Base-by-base conservation (phyloP, 2,329 filamentous ascomycete genomes). In the Lecanosticta acicola region DNA sequence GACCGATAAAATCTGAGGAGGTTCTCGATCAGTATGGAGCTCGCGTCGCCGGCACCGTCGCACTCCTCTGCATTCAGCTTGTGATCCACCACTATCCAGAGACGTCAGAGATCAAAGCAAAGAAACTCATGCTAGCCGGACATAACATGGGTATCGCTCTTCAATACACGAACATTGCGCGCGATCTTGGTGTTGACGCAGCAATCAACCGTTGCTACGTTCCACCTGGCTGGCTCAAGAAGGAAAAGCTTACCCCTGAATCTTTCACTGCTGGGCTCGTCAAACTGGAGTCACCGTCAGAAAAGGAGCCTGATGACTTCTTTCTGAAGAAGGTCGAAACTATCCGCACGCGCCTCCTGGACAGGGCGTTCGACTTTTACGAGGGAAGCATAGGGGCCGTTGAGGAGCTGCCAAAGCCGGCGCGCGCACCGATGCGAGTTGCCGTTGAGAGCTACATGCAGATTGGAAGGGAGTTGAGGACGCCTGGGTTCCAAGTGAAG, bases 371-470 rank as follows among this genome's bases (percentile, higher is more conserved):
- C 53, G 62, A 59, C 14, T 71, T 81, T 20, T 85, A 87, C 59
- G 59, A 68, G 3, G 66, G 70, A 8, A 77, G 79, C 2, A 69
- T 74, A 41, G 63, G 59, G 1, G 74, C 77, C 0, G 85, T 89
- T 54, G 74, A 81, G 39, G 66, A 74, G 51, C 67, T 89, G 0
- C 84, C 84, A 0, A 39, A 49, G 0, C 75, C 81, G 56, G 79
- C 78, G 0, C 72, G 79, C 52, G 80, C 77, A 0, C 79, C 81
- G 0, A 79, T 87, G 60, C 71, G 80, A 10, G 82, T 85, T 3
- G 83, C 82, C 1, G 81, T 87, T 0, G 83, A 87, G 63, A 85
- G 81, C 53, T 87, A 87, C 59, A 84, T 87, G 78, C 82, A 85
- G 61, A 87, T 87, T 60, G 84, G 81, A 11, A 67, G 81, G 34